Evolutionary conservation across 2,329 filamentous ascomycete species (phyloP).

Genomic region (Grosmannia huntii): DNA sequence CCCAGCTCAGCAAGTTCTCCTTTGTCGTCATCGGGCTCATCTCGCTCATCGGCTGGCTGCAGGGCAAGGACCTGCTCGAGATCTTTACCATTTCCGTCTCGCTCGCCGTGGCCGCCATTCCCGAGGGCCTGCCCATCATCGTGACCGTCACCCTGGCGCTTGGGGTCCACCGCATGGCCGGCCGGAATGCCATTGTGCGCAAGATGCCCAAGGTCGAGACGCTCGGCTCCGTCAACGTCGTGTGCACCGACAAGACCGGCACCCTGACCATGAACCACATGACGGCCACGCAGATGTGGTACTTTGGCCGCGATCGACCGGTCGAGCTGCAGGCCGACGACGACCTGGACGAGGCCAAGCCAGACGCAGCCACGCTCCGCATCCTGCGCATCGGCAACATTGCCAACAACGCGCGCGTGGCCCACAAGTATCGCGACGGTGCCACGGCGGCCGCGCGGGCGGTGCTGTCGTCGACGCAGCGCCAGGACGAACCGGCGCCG

Average conservation of each 20-base stretch:
- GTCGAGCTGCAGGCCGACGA: constrained; percentile 42
- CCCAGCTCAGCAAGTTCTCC: constrained; percentile 92
- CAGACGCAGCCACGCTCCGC: constrained; percentile 62
- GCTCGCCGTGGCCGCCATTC: constrained; percentile 88
- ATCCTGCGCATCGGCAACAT: constrained; percentile 90
- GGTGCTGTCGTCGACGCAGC: constrained; percentile 73
- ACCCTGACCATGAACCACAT: constrained; percentile 97
- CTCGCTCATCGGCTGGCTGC: constrained; percentile 76
- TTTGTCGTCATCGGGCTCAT: constrained; percentile 91
- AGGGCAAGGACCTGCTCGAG: constrained; percentile 80
- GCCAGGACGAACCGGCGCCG: constrained; percentile 40
- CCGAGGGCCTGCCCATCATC: constrained; percentile 92
- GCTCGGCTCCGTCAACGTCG: constrained; percentile 96
- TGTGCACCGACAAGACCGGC: constrained; percentile 94
- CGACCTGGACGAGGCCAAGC: constrained; percentile 40
- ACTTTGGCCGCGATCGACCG: constrained; percentile 55
- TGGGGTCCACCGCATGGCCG: constrained; percentile 93
- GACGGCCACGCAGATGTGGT: constrained; percentile 95
- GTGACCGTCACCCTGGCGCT: constrained; percentile 93
- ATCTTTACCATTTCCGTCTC: constrained; percentile 98
- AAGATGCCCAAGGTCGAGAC: constrained; percentile 96
- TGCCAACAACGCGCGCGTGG: constrained; percentile 82
- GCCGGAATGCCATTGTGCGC: constrained; percentile 86
- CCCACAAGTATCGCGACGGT: constrained; percentile 56
- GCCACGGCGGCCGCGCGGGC: constrained; percentile 56